phyloP scores from a whole-genome alignment of 208 protist genomes.

The Trypanosoma cruzi region DNA sequence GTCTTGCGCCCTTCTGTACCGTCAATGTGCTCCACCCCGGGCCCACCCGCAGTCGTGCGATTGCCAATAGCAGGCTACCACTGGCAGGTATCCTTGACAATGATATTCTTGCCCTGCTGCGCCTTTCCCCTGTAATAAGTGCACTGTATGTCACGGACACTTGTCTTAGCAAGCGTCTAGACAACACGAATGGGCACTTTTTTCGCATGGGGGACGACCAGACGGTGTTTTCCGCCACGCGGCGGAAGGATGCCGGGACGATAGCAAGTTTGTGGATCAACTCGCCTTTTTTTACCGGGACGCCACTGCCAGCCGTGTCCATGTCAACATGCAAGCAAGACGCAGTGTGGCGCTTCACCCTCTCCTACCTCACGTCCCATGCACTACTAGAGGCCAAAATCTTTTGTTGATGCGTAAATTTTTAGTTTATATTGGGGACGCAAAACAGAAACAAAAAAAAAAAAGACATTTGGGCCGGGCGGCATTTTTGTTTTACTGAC shows the following conservation, averaged over 20 bases:
- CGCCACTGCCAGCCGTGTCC: constrained; percentile 43
- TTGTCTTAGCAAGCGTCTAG: constrained; percentile 54
- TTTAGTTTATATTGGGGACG: neutral
- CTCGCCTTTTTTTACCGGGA: constrained; percentile 55
- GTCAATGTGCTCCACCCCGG: constrained; percentile 64
- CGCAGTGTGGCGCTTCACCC: constrained; percentile 48
- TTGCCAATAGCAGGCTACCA: constrained; percentile 45
- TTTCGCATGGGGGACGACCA: constrained; percentile 82
- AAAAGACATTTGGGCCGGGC: neutral
- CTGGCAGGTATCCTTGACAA: constrained; percentile 43
- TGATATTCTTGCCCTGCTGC: constrained; percentile 38
- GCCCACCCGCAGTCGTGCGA: constrained; percentile 40
- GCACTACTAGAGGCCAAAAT: constrained; percentile 17
- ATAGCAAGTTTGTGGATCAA: constrained; percentile 53
- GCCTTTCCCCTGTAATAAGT: constrained; percentile 59
- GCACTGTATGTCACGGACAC: constrained; percentile 64
- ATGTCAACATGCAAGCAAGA: constrained; percentile 42
- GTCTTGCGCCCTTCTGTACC: constrained; percentile 45
- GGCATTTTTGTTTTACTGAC: neutral
- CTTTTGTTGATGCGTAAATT: constrained; percentile 13
- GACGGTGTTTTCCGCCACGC: constrained; percentile 30
- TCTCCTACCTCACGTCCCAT: constrained; percentile 43
- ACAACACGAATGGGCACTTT: constrained; percentile 61
- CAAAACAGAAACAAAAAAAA: neutral
- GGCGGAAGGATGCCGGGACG: constrained; percentile 20